Evolutionary conservation across 2,329 filamentous ascomycete species (phyloP).

Genomic region (Hypoxylon sp.): DNA sequence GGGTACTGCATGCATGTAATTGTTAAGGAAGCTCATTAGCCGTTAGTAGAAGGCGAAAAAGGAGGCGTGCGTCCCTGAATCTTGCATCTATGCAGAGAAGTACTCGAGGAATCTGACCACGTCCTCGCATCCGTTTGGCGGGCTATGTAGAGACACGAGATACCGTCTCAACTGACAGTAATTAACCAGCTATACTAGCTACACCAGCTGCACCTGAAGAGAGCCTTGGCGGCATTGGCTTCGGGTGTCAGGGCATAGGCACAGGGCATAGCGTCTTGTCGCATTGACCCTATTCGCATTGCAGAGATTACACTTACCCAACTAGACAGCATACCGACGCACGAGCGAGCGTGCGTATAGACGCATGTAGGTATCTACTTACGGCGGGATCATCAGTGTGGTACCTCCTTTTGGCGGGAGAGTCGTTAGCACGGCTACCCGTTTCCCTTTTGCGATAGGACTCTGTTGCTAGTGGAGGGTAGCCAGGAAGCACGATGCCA

Average conservation of each 20-base stretch:
- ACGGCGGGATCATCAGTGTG: slow-evolving; percentile 37
- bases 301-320: slow-evolving; percentile 25
- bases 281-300: slow-evolving; percentile 36
- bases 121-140: background rate
- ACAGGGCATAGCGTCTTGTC: slow-evolving; percentile 27
- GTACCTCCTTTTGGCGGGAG: slow-evolving; percentile 36
- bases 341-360: slow-evolving; percentile 17
- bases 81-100: slow-evolving; percentile 12
- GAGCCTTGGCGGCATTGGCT: slow-evolving; percentile 2
- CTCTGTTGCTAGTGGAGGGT: slow-evolving; percentile 27
- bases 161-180: slow-evolving; percentile 5
- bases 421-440: slow-evolving; percentile 30
- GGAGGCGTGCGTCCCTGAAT: slow-evolving; percentile 19
- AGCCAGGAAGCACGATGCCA: slow-evolving; percentile 36
- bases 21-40: slow-evolving; percentile 32
- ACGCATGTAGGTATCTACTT: slow-evolving; percentile 23
- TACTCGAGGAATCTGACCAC: slow-evolving; percentile 18
- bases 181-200: background rate
- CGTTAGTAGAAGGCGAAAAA: slow-evolving; percentile 28
- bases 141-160: slow-evolving; percentile 4
- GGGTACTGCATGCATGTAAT: slow-evolving; percentile 8
- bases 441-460: slow-evolving; percentile 28
- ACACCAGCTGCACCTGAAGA: background rate
- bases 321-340: slow-evolving; percentile 8
- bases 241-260: slow-evolving; percentile 2